A percentile compares a stretch with the other conserved stretches of the same genome.
Conservation (phyloP, 106 monocot genomes). For the Phalaenopsis equestris region DNA sequence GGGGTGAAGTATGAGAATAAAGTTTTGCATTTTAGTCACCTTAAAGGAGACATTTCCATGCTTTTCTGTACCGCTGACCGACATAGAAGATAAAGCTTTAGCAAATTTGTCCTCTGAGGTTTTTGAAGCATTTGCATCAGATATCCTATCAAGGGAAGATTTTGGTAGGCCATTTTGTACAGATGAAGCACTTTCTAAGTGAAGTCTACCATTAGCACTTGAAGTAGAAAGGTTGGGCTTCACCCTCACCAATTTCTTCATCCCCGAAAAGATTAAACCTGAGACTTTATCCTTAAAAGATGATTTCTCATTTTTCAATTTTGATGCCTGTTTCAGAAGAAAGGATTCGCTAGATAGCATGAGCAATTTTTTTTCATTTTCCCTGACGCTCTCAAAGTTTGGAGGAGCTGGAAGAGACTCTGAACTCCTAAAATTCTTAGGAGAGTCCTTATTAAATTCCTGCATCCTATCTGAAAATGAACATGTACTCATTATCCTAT, state of each 20-base stretch:
- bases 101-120: slow-evolving; percentile 8
- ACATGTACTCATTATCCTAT: slow-evolving; percentile 9
- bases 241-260: slow-evolving; percentile 43
- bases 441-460: slow-evolving; percentile 8
- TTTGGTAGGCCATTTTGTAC: slow-evolving; percentile 4
- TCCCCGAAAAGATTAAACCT: slow-evolving; percentile 59
- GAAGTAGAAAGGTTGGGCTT: slow-evolving; percentile 17
- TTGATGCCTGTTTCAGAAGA: slow-evolving; percentile 18
- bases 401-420: slow-evolving; percentile 58
- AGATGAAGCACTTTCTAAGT: slow-evolving; percentile 1
- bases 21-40: slow-evolving; percentile 15
- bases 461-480: slow-evolving; percentile 15
- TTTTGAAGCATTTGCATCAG: not conserved
- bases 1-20: not conserved
- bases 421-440: slow-evolving; percentile 40
- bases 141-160: not conserved
- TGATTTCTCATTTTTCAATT: slow-evolving; percentile 42
- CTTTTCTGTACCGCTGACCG: slow-evolving; percentile 11
- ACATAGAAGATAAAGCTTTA: slow-evolving; percentile 12
- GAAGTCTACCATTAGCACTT: slow-evolving; percentile 9
- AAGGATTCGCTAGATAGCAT: slow-evolving; percentile 15
- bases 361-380: slow-evolving; percentile 19
- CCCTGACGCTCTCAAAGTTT: slow-evolving; percentile 26
- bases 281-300: slow-evolving; percentile 71
- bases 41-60: slow-evolving; percentile 16